Evolutionary conservation across 1,284 basidiomycete genomes (phyloP).

Genomic region (Golubevia sp.): DNA sequence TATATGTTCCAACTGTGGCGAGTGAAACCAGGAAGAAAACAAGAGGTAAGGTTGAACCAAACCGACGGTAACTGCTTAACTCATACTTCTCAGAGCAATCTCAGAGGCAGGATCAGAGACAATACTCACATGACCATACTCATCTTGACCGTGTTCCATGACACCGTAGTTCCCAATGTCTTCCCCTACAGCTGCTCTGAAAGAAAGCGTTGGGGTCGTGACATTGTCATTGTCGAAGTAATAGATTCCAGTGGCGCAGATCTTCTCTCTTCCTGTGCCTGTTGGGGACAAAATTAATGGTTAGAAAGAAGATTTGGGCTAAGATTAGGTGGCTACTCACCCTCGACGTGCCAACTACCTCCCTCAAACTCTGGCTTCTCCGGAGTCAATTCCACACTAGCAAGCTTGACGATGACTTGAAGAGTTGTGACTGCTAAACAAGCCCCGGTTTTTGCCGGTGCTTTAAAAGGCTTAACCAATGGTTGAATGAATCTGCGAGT

Average conservation of each 20-base stretch:
- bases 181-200: not conserved
- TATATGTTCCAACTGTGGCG: too few relatives aligned
- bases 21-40: too few relatives aligned
- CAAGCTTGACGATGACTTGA: conserved; percentile 9
- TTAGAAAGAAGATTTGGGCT: too few relatives aligned
- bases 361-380: conserved; percentile 5
- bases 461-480: not conserved
- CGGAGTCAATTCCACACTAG: conserved; percentile 4
- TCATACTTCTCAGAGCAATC: too few relatives aligned
- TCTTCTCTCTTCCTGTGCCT: conserved; percentile 5
- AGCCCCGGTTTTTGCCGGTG: not conserved
- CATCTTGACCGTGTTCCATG: too few relatives aligned
- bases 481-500: not conserved
- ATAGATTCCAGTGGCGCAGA: conserved; percentile 8
- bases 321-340: too few relatives aligned
- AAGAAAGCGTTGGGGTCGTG: not conserved
- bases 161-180: not conserved
- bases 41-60: too few relatives aligned
- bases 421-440: not conserved
- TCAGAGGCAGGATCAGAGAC: too few relatives aligned
- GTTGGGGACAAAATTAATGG: too few relatives aligned
- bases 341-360: conserved; percentile 7
- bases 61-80: too few relatives aligned
- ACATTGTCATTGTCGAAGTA: conserved; percentile 9
- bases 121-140: too few relatives aligned